phyloP scores from a whole-genome alignment of 495 filamentous ascomycete genomes.

The Letharia columbiana region DNA sequence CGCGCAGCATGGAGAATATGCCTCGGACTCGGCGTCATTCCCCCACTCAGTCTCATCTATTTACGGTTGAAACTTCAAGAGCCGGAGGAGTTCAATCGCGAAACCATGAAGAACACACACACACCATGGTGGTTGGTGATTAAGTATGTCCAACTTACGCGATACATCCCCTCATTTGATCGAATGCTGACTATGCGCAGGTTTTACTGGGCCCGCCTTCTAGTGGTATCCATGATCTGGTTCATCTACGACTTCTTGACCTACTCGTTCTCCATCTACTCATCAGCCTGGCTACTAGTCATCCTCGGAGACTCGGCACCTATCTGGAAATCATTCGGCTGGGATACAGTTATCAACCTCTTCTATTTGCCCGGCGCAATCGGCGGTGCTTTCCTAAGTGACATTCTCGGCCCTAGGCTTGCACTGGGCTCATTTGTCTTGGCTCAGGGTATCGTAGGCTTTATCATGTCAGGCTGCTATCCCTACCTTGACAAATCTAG shows the following conservation, averaged over 20 bases:
- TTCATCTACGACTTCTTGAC: constrained; percentile 84
- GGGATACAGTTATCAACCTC: constrained; percentile 74
- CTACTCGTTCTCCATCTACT: constrained; percentile 76
- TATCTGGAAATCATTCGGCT: constrained; percentile 70
- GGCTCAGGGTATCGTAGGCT: constrained; percentile 68
- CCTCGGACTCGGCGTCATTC: constrained; percentile 71
- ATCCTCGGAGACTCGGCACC: constrained; percentile 49
- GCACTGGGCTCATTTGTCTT: constrained; percentile 59
- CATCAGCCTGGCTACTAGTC: constrained; percentile 56
- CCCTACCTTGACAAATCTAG: constrained; percentile 47
- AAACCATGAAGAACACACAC: constrained; percentile 42
- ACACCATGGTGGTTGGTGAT: constrained; percentile 44
- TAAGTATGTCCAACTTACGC: constrained; percentile 31
- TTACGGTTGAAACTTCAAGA: constrained; percentile 70
- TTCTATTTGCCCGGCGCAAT: constrained; percentile 82
- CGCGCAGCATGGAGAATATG: constrained; percentile 67
- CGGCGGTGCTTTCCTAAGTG: constrained; percentile 62
- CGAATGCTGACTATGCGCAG: constrained; percentile 25
- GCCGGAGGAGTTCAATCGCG: constrained; percentile 68
- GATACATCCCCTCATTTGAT: no score
- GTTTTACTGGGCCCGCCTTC: constrained; percentile 50
- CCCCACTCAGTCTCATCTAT: constrained; percentile 65
- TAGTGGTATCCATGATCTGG: constrained; percentile 74
- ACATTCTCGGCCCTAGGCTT: constrained; percentile 66
- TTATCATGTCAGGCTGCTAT: constrained; percentile 79